Base-by-base conservation (phyloP, 495 filamentous ascomycete genomes). In the Massariosphaeria phaeospora region DNA sequence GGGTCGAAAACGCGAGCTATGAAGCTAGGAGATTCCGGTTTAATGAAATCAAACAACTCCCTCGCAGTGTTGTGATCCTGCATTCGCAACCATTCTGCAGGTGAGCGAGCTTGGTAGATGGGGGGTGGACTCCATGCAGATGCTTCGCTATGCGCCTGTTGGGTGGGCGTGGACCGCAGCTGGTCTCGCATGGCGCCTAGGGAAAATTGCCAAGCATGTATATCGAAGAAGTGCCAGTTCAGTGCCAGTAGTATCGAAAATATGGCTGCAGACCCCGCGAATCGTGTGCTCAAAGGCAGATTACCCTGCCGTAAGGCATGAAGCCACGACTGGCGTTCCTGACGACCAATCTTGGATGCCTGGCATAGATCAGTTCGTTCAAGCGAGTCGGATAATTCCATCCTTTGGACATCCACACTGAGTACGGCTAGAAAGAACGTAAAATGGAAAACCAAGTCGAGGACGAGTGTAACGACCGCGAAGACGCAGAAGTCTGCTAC, bases 381-480 rank as follows among this genome's bases (percentile, higher is more conserved):
- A 12, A 78, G 67, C 0, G 73, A 76, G 56, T 78, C 75, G 64
- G 73, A 72, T 0, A 89, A 73, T 70, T 88, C 85, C 42, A 82
- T 76, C 55, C 85, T 76, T 3, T 79, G 78, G 18, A 89, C 81
- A 52, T 89, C 85, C 48, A 89, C 80, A 59, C 83, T 88, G 18
- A 89, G 73, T 31, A 89, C 83, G 4, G 84, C 76, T 15, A 85
- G 72, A 62, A 89, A 86, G 68, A 85, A 88, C 3, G 84, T 87
- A 13, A 85, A 69, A 29, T 86, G 73, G 59, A 82, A 85, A 45
- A 85, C 74, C 60, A 81, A 85, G 66, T 89, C 85, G 62, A 88
- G 79, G 15, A 82, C 63, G 27, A 84, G 73, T 2, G 84, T 85
- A 43, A 89, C 75, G 13, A 79, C 81, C 5, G 80, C 78, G 69